Evolutionary conservation across 192 early-diverging fungal genomes (phyloP).

Genomic region (Coemansia sp.): DNA sequence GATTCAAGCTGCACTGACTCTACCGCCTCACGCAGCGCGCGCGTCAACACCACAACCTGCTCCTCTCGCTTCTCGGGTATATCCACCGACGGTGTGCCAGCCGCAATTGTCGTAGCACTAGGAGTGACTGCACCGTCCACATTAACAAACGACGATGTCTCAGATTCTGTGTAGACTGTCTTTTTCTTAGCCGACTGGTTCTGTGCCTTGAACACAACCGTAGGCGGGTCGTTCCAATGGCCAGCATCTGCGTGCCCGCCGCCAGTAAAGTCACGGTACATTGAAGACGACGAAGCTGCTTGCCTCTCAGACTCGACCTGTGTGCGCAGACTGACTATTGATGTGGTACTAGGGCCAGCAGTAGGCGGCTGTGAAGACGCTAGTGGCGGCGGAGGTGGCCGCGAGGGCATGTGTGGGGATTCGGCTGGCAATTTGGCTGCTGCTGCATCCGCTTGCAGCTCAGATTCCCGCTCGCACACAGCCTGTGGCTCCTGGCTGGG

Average conservation of each 20-base stretch:
- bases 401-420: not conserved
- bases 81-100: not conserved
- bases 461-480: not conserved
- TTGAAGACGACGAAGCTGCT: slow-evolving; percentile 18
- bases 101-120: slow-evolving; percentile 11
- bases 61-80: slow-evolving; percentile 18
- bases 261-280: slow-evolving; percentile 48
- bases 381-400: slow-evolving; percentile 6
- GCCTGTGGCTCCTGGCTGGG: not conserved
- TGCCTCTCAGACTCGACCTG: slow-evolving; percentile 24
- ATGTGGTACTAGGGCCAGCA: slow-evolving; percentile 11
- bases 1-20: not conserved
- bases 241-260: slow-evolving; percentile 42
- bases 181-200: slow-evolving; percentile 8
- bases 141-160: slow-evolving; percentile 26
- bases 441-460: slow-evolving; percentile 7
- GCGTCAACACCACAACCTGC: slow-evolving; percentile 4
- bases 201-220: slow-evolving; percentile 33
- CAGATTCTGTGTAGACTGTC: slow-evolving; percentile 6
- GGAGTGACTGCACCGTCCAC: slow-evolving; percentile 20
- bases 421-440: not conserved
- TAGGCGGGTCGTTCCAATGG: slow-evolving; percentile 56
- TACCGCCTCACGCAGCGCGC: slow-evolving; percentile 1
- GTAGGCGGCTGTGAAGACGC: not conserved
- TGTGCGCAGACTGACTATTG: slow-evolving; percentile 26